A percentile compares a stretch with the other conserved stretches of the same genome.
Evolutionary conservation across 225 moss, liverwort and hornwort species (phyloP).

Genomic region (Lunularia cruciata): DNA sequence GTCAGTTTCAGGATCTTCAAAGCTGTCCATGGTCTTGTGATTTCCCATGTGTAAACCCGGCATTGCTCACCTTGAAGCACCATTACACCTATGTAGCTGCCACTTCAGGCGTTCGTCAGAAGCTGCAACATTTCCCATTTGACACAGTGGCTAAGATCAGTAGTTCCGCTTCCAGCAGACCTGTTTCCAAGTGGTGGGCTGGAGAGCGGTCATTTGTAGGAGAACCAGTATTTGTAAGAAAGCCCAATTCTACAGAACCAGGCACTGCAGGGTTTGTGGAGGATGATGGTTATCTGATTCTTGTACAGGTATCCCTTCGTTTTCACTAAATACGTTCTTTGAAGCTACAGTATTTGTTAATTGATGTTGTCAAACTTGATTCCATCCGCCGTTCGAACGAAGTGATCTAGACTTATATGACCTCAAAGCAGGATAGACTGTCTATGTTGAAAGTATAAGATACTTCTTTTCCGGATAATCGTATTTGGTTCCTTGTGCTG

Average conservation of each 20-base stretch:
- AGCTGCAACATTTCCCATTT: constrained; percentile 41
- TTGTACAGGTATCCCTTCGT: constrained; percentile 43
- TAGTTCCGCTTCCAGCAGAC: constrained; percentile 16
- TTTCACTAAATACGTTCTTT: too few relatives aligned
- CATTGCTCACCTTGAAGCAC: constrained; percentile 22
- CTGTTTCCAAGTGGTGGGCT: constrained; percentile 36
- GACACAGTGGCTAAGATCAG: constrained; percentile 36
- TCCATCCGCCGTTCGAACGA: too few relatives aligned
- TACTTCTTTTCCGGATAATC: too few relatives aligned
- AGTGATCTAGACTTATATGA: too few relatives aligned
- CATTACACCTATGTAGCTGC: constrained; percentile 32
- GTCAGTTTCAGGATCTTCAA: constrained; percentile 23
- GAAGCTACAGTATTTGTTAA: too few relatives aligned
- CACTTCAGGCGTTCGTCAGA: constrained; percentile 30
- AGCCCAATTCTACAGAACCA: constrained; percentile 9
- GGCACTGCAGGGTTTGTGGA: constrained; percentile 32
- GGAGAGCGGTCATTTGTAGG: constrained; percentile 42
- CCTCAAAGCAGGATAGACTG: too few relatives aligned
- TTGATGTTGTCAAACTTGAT: too few relatives aligned
- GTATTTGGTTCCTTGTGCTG: too few relatives aligned
- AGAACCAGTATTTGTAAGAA: constrained; percentile 37
- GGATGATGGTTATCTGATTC: constrained; percentile 40
- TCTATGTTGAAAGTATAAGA: too few relatives aligned
- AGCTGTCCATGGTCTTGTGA: constrained; percentile 35
- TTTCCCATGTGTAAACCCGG: constrained; percentile 40